Evolutionary conservation across 371 early-diverging fungal genomes (phyloP).

Genomic region (Nosema muscidifuracis): DNA sequence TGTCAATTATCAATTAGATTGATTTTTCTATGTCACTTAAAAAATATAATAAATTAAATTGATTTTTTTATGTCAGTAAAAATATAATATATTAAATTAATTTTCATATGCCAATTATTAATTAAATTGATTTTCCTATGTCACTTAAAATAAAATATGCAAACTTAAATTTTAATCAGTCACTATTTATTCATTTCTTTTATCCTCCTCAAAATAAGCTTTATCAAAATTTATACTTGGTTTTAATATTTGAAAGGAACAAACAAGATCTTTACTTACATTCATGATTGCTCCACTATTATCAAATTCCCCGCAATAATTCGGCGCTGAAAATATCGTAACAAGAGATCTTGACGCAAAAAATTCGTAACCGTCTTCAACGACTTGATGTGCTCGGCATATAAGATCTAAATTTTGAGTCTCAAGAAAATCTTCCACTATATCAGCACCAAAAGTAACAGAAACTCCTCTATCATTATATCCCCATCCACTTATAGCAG

Average conservation of each 20-base stretch:
- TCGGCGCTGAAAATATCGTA: slow-evolving; percentile 47
- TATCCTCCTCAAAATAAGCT: too few species aligned
- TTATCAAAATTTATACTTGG: slow-evolving; percentile 56
- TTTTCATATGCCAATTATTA: too few species aligned
- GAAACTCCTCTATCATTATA: slow-evolving; percentile 67
- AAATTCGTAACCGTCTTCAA: slow-evolving; percentile 38
- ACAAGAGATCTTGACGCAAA: slow-evolving; percentile 17
- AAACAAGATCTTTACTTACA: slow-evolving; percentile 83
- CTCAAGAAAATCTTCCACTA: slow-evolving; percentile 29
- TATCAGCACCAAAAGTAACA: slow-evolving; percentile 54
- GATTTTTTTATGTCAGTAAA: too few species aligned
- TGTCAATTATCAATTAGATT: too few species aligned
- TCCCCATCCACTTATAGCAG: slow-evolving; percentile 67
- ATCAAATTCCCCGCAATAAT: slow-evolving; percentile 79
- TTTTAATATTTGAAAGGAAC: slow-evolving; percentile 71
- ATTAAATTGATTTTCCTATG: too few species aligned
- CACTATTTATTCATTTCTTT: too few species aligned
- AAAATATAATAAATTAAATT: too few species aligned
- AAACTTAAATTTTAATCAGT: too few species aligned
- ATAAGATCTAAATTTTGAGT: slow-evolving; percentile 12
- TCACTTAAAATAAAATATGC: too few species aligned
- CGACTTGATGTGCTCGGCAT: slow-evolving; percentile 45
- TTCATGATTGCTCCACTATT: slow-evolving; percentile 91
- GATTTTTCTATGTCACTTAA: too few species aligned
- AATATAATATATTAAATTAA: too few species aligned